These are phyloP conservation scores for Stygiomarasmius scandens DNA, from an alignment of 1,284 basidiomycete genomes.

Conservation along the genomic window DNA sequence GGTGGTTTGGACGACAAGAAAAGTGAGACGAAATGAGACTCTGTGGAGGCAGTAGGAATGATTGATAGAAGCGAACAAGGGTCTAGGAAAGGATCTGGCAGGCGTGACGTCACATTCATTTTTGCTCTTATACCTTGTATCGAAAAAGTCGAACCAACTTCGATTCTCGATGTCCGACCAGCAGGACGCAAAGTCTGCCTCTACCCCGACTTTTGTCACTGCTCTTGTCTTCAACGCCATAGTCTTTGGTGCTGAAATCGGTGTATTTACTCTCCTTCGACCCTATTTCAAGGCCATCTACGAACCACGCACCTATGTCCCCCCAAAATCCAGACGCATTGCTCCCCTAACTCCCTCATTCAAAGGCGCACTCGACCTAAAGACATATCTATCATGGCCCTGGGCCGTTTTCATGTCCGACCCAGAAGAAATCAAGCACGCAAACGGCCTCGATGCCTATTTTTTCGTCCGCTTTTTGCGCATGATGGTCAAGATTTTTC, in stretches of 20 bases:
- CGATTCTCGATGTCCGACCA: not conserved
- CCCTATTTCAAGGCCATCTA: constrained; percentile 78
- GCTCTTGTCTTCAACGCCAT: constrained; percentile 75
- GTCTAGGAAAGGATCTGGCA: not conserved
- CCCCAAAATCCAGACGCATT: constrained; percentile 28
- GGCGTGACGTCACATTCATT: not conserved
- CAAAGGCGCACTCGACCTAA: constrained; percentile 41
- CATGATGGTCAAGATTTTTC: constrained; percentile 78
- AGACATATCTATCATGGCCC: constrained; percentile 60
- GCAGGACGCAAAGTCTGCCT: constrained; percentile 41
- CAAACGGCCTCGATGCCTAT: constrained; percentile 93
- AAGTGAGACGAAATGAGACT: too few relatives aligned
- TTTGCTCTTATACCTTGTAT: not conserved
- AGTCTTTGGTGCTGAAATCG: constrained; percentile 68
- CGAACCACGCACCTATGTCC: constrained; percentile 77
- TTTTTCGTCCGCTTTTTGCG: constrained; percentile 90
- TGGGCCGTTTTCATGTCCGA: constrained; percentile 57
- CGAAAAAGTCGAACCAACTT: not conserved
- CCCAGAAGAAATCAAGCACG: constrained; percentile 60
- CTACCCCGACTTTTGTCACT: constrained; percentile 71
- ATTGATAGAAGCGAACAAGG: too few relatives aligned
- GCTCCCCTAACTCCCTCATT: constrained; percentile 11
- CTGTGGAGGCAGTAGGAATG: too few relatives aligned
- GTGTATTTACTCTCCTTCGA: constrained; percentile 70
- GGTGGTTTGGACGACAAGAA: too few relatives aligned